Base-by-base conservation (phyloP, 2,329 filamentous ascomycete species). In the Ampelomyces quisqualis region DNA sequence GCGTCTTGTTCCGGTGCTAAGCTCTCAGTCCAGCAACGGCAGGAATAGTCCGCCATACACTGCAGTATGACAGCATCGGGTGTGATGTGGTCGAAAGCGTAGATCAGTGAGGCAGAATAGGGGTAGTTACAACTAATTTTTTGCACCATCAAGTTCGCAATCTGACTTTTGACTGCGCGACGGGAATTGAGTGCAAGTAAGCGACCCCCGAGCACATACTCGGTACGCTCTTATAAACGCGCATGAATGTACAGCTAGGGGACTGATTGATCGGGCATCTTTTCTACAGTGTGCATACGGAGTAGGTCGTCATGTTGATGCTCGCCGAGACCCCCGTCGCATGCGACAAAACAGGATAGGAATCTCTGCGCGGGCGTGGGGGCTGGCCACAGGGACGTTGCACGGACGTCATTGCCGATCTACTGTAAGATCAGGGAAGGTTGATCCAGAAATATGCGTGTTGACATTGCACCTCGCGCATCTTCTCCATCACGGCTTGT, bases 401-500 rank as follows among this genome's bases (percentile, higher is more conserved):
- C 52, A 38, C 37, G 42, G 37, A 49, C 51, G 53, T 56, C 50
- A 53, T 53, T 38, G 55, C 58, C 48, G 51, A 55, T 53, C 40
- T 24, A 47, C 49, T 43, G 54, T 51, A 54, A 31, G 47, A 50
- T 42, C 49, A 52, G 53, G 58, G 53, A 47, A 60, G 43, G 41
- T 40, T 40, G 21, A 10, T n/a, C 43, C 50, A 51, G 54, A 56
- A 53, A 58, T 53, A 55, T 51, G 48, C 53, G 53, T 58, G 46
- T 58, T 44, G 46, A 43, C 51, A 38, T 45, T 22, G 20, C 31
- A 39, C 23, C 13, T 39, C 20, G 15, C 38, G 31, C 35, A 32
- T n/a, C 34, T n/a, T 37, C 31, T 22, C 13, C n/a, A 29, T 8
- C 21, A 6, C 31, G 17, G 37, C 20, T 22, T 23, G 17, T 24